Conservation (phyloP, 1,284 basidiomycete species). For the Ceratobasidium sp. region DNA sequence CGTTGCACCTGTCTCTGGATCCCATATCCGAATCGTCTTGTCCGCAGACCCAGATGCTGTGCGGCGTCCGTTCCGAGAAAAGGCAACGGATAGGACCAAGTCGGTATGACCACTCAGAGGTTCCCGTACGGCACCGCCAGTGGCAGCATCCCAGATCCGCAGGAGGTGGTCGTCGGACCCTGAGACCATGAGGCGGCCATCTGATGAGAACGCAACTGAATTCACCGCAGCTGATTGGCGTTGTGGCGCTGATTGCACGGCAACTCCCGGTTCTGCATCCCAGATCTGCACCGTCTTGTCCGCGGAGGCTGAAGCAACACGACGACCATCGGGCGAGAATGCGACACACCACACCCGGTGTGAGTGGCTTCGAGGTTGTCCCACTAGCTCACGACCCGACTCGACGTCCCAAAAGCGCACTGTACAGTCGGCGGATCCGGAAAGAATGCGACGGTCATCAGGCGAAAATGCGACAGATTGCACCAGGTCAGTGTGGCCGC, state of each 20-base stretch:
- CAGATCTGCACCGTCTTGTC: too few species aligned
- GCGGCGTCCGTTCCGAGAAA: background rate
- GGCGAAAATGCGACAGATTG: slow-evolving; percentile 4
- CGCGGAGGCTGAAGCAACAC: too few species aligned
- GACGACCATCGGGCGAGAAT: too few species aligned
- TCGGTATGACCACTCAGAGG: background rate
- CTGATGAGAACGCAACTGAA: slow-evolving; percentile 13
- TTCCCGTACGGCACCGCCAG: too few species aligned
- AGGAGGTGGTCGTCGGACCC: background rate
- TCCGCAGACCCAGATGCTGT: background rate
- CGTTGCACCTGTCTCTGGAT: background rate
- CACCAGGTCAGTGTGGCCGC: background rate
- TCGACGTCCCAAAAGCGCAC: too few species aligned
- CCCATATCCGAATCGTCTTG: background rate
- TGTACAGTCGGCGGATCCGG: too few species aligned
- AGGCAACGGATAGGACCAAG: background rate
- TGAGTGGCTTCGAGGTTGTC: too few species aligned
- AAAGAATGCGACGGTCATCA: too few species aligned
- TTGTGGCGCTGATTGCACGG: too few species aligned
- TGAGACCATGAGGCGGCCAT: background rate
- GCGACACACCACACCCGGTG: too few species aligned
- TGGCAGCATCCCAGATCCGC: background rate
- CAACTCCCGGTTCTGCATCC: too few species aligned
- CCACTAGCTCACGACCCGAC: too few species aligned
- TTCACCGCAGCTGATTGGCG: background rate